Evolutionary conservation across 495 filamentous ascomycete genomes (phyloP).

Genomic region (Cenococcum geophilum): DNA sequence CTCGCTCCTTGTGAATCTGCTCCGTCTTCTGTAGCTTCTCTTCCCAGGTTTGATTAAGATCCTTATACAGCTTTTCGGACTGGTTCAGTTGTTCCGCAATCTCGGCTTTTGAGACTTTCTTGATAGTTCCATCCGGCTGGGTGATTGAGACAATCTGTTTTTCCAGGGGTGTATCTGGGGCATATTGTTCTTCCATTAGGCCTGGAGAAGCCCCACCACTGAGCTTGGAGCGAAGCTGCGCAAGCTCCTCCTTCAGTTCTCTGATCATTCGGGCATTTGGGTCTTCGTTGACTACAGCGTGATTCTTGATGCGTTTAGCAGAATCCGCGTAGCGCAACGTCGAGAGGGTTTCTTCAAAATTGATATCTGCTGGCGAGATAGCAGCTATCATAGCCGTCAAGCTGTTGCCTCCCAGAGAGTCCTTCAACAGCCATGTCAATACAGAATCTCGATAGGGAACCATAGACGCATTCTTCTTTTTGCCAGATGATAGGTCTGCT

Average conservation of each 20-base stretch:
- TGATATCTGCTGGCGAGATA: constrained; percentile 97
- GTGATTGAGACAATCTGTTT: constrained; percentile 95
- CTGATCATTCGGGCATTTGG: constrained; percentile 98
- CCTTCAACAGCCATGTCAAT: constrained; percentile 94
- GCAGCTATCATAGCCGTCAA: constrained; percentile 99
- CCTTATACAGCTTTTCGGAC: constrained; percentile 90
- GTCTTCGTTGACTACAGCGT: constrained; percentile 98
- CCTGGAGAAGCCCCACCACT: constrained; percentile 50
- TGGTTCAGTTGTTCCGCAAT: constrained; percentile 95
- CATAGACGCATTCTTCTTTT: constrained; percentile 74
- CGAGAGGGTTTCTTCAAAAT: constrained; percentile 95
- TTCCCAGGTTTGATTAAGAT: constrained; percentile 99
- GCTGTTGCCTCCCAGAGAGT: constrained; percentile 96
- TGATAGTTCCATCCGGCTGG: constrained; percentile 74
- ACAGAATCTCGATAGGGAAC: constrained; percentile 97
- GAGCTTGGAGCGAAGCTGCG: constrained; percentile 79
- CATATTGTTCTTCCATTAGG: constrained; percentile 69
- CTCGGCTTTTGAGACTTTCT: constrained; percentile 96
- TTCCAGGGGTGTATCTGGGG: constrained; percentile 84
- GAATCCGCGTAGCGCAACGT: constrained; percentile 96
- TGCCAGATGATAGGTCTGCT: constrained; percentile 74
- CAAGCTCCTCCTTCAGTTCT: constrained; percentile 92
- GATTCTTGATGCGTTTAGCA: constrained; percentile 99
- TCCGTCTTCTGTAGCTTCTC: constrained; percentile 93
- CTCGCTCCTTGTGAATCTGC: constrained; percentile 93